Conservation (phyloP, 1,284 basidiomycete species). For the Ceratobasidium sp. region DNA sequence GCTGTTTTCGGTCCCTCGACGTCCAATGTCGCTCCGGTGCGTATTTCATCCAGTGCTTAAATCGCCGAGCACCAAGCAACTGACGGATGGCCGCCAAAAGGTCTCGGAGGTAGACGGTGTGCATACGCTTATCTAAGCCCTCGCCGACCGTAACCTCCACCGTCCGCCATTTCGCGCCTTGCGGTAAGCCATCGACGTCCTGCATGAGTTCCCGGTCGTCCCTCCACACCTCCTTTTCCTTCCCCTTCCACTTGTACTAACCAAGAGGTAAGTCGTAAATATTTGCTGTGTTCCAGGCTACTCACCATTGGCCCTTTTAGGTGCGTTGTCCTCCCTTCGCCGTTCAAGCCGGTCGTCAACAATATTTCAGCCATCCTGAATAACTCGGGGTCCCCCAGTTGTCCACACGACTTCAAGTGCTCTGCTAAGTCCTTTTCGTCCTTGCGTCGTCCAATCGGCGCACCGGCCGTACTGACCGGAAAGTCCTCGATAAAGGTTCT, state of each 20-base stretch:
- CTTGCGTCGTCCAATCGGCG: background rate
- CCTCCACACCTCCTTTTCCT: constrained; percentile 25
- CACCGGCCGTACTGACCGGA: background rate
- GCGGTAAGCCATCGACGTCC: constrained; percentile 7
- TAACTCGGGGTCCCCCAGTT: constrained; percentile 3
- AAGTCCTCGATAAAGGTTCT: background rate
- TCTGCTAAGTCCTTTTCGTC: background rate
- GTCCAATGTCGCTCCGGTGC: constrained; percentile 26
- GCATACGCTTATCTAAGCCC: constrained; percentile 2
- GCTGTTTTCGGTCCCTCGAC: background rate
- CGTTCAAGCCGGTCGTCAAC: constrained; percentile 17
- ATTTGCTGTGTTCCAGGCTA: background rate
- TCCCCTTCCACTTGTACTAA: background rate
- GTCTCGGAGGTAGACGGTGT: constrained; percentile 2
- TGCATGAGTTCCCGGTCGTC: constrained; percentile 13
- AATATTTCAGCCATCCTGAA: constrained; percentile 5
- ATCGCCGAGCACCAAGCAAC: constrained; percentile 22
- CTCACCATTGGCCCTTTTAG: constrained; percentile 20
- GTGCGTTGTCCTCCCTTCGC: background rate
- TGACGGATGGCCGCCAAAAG: background rate
- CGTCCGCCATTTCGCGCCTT: constrained; percentile 18
- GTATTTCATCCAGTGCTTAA: constrained; percentile 15
- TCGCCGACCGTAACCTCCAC: background rate
- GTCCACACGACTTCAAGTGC: background rate
- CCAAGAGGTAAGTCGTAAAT: too few relatives aligned